These are phyloP conservation scores for Colletotrichum sp. DNA, from an alignment of 2,329 filamentous ascomycete species.

Conservation along the genomic window DNA sequence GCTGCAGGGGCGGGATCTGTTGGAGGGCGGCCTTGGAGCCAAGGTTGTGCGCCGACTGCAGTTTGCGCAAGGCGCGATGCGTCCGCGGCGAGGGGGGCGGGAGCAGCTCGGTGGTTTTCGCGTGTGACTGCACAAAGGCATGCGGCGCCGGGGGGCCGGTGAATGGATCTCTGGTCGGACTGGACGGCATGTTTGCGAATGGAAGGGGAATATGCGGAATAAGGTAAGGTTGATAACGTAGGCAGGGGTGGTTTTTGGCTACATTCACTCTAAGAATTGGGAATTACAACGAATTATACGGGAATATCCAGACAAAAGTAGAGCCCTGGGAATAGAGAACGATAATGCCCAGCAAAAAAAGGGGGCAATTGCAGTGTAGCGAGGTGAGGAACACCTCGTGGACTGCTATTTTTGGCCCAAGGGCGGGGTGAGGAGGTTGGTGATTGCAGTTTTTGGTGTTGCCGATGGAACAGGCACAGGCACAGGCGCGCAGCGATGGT, in stretches of 20 bases:
- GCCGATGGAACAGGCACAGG: not conserved
- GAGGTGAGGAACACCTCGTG: conserved; percentile 17
- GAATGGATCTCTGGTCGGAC: conserved; percentile 31
- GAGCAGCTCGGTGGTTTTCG: conserved; percentile 50
- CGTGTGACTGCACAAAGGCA: conserved; percentile 22
- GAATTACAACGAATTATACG: conserved; percentile 11
- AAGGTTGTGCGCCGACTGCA: conserved; percentile 77
- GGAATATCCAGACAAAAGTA: not conserved
- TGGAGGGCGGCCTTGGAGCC: conserved; percentile 57
- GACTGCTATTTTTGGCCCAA: conserved; percentile 19
- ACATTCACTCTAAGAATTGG: not conserved
- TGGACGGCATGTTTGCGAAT: conserved; percentile 29
- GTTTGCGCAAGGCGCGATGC: conserved; percentile 71
- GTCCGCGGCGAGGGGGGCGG: conserved; percentile 67
- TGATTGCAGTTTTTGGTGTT: conserved; percentile 17
- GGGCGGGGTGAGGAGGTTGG: conserved; percentile 16
- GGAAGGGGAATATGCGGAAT: not conserved
- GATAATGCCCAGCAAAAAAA: not conserved
- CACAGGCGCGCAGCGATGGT: not conserved
- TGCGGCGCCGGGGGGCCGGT: conserved; percentile 23
- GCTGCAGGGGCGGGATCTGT: conserved; percentile 30
- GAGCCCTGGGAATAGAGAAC: not conserved
- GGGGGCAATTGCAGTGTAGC: conserved; percentile 3
- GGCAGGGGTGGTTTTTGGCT: not conserved
- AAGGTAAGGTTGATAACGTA: not conserved